A percentile compares a stretch with the other conserved stretches of the same genome.
These are phyloP conservation scores for Gnomoniopsis smithogilvyi DNA, from an alignment of 2,329 filamentous ascomycete species.

Conservation along the genomic window DNA sequence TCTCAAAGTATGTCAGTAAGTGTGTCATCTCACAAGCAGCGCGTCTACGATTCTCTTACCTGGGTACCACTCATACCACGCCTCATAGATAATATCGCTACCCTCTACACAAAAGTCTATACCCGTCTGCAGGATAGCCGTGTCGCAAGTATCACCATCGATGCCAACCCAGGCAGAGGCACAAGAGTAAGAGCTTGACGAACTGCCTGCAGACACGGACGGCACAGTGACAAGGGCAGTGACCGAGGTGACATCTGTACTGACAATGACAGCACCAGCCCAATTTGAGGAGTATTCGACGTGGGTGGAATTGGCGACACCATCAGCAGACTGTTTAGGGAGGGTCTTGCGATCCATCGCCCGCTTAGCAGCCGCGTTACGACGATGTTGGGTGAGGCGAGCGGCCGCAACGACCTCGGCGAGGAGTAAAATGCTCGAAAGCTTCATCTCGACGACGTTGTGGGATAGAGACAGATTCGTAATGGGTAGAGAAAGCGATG, in stretches of 20 bases:
- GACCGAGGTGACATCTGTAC: slow-evolving; percentile 47
- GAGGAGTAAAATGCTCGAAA: slow-evolving; percentile 36
- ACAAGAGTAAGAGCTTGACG: slow-evolving; percentile 35
- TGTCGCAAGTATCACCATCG: slow-evolving; percentile 38
- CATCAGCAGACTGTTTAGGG: not conserved
- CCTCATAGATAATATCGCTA: slow-evolving; percentile 35
- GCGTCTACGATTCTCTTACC: not conserved
- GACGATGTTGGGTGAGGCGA: slow-evolving; percentile 38
- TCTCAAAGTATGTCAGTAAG: slow-evolving; percentile 27
- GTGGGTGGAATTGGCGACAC: not conserved
- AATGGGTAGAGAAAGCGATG: no score
- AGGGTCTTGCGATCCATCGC: not conserved
- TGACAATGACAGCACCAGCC: slow-evolving; percentile 53
- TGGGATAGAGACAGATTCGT: no score
- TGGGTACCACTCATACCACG: slow-evolving; percentile 61
- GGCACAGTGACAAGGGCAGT: slow-evolving; percentile 47
- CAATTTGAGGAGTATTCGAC: slow-evolving; percentile 39
- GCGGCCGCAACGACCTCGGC: slow-evolving; percentile 39
- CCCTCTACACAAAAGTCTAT: slow-evolving; percentile 48
- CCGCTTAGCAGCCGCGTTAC: slow-evolving; percentile 26
- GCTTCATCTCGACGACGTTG: slow-evolving; percentile 37
- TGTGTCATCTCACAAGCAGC: not conserved
- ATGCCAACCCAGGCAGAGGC: slow-evolving; percentile 59
- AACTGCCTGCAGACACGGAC: slow-evolving; percentile 36
- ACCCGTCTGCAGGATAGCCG: slow-evolving; percentile 53